Evolutionary conservation across 305 asterid species (phyloP), one percentile per base, ranked within the genome.

Genomic region (Plantago rigida): DNA sequence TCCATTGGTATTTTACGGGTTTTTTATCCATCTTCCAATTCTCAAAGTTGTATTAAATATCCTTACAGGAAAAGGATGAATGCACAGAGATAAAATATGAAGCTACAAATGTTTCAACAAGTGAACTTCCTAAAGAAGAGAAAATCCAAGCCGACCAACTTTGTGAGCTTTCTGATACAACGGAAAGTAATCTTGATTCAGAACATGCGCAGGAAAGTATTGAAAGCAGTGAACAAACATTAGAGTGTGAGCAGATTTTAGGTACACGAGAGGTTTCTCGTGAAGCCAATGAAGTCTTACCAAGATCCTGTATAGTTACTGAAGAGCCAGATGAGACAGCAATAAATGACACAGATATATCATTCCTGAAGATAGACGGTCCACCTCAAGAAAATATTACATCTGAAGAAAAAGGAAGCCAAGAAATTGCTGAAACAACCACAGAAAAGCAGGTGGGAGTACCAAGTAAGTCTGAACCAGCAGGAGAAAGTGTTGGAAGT

Each of bases 291-390:
- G 44, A 54, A 6, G 45, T 29, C 5, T n/a, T 17, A 28, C 10
- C 59, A 17, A 41, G n/a, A 0, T 41, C 46, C 0, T 13, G 41
- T 54, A 29, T 56, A 53, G 63, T 54, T 48, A 60, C 52, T 26
- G 84, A 74, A 63, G 60, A 42, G 52, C 65, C 65, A 51, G 57
- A 53, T 51, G 69, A 70, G 54, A 42, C 56, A 29, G 71, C 19
- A 13, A 78, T 56, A 67, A 60, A 63, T 44, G 56, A 29, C 9
- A 6, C 69, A 3, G 74, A 60, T 61, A 47, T 26, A 71, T 58
- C 59, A 46, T 69, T 49, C 69, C 71, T 60, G 13, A 31, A 13
- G 44, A 56, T 45, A 14, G 69, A 64, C 62, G 77, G 65, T 52
- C 69, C 58, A 41, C 69, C 60, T 5, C 47, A 15, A 62, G 80